A percentile compares a stretch with the other conserved stretches of the same genome.
These are phyloP conservation scores for Senna tora DNA, from an alignment of 306 rosid genomes.

Conservation along the genomic window DNA sequence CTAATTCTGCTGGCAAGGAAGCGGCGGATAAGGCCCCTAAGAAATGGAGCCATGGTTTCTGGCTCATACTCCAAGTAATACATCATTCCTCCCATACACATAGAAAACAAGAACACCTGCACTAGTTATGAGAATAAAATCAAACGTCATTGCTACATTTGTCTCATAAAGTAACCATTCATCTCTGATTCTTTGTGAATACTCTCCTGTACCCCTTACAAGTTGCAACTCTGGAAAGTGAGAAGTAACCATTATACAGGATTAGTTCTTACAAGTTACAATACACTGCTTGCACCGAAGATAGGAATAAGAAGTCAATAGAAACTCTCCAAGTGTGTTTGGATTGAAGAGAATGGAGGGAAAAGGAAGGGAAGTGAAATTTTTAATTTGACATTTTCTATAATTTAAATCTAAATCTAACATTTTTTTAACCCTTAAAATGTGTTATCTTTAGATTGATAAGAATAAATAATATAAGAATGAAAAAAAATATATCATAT, in stretches of 20 bases:
- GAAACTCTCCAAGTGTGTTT: neutral
- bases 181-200: neutral
- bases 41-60: slow-evolving; percentile 94
- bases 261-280: neutral
- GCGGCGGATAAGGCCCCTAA: slow-evolving; percentile 87
- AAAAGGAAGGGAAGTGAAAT: too few relatives aligned
- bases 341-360: too few relatives aligned
- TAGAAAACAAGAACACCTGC: slow-evolving; percentile 80
- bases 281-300: neutral
- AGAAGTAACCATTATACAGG: neutral
- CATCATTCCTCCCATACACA: slow-evolving; percentile 98
- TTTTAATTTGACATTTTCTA: too few relatives aligned
- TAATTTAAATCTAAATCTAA: too few relatives aligned
- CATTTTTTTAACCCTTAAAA: too few relatives aligned
- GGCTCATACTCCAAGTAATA: slow-evolving; percentile 92
- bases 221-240: neutral
- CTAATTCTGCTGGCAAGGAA: slow-evolving; percentile 97
- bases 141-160: slow-evolving; percentile 12
- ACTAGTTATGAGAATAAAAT: slow-evolving; percentile 35
- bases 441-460: too few relatives aligned
- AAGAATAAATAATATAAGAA: too few relatives aligned
- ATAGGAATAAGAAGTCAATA: neutral
- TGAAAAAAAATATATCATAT: too few relatives aligned
- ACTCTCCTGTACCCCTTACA: neutral
- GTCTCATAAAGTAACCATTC: slow-evolving; percentile 1